Evolutionary conservation across 768 basidiomycete species (phyloP), one percentile per base, ranked within the genome.

Genomic region (Scleroderma bovista): DNA sequence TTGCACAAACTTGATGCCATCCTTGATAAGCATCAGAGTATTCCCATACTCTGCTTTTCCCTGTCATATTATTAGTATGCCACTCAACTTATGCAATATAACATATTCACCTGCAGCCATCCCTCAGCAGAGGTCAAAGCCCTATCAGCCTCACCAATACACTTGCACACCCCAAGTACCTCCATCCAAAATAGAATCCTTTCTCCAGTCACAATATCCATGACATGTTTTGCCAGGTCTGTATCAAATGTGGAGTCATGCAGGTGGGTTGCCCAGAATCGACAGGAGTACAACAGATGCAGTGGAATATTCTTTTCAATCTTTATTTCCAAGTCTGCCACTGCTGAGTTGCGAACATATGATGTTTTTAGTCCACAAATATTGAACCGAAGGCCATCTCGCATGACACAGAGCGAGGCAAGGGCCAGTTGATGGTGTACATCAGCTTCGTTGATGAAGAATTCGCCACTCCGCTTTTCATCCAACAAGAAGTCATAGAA

Each of bases 361-460:
- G 70, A 71, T 8, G 58, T 62, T 20, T 56, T 51, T 8, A 72
- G 72, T 68, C 44, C 34, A 36, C 34, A 36, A 36, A 36, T 36
- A 36, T 72, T 69, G 57, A 73, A 72, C 42, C 52, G 48, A 22
- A 71, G 65, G 5, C 48, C 54, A 3, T 48, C 36, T 8, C 61
- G 53, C 70, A 72, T 66, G 12, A 63, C 48, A 2, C 44, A 41
- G 6, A 73, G 45, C 9, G 55, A 65, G 16, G 54, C 48, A 10
- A 47, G 29, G 2, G 60, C 56, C 1, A 70, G 40, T 10, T 36
- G 3, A 15, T 5, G 13, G n/a, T 41, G 19, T 6, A 41, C 12
- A 22, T 13, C 22, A 10, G 19, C 2, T 5, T 19, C 7, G 12
- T 19, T 20, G 23, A 41, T 15, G 16, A 20, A 41, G 22, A 51